Base-by-base conservation (phyloP, 1,284 basidiomycete genomes). In the Anthracocystis panici-leucophaei region DNA sequence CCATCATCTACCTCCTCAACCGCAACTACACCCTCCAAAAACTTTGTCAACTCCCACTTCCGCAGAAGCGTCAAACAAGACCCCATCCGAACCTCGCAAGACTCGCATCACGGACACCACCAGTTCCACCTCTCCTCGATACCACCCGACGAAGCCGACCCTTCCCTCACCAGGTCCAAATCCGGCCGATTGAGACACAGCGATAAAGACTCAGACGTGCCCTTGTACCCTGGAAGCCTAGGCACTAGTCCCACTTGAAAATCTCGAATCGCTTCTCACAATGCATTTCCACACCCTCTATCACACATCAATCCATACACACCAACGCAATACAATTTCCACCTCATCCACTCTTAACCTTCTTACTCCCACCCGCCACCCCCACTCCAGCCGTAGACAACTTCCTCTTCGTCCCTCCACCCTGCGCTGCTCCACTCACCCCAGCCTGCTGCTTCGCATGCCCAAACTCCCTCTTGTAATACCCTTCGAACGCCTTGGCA, bases 401-500 rank as follows among this genome's bases (percentile, higher is more conserved):
- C 40, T 63, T 67, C 33, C 65, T 57, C 50, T 68, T 68, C 3
- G 48, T 50, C 1, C 42, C 52, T n/a, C 44, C 18, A 6, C 35
- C 27, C 18, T 27, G 52, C 6, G 23, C 51, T 25, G 53, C 58
- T 16, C 38, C 44, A 38, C 58, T 64, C 5, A 65, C 45, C 3
- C 70, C 75, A 14, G 65, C 65, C 40, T 67, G 64, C 25, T 70
- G 72, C 49, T 68, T 68, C 0, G 79, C 65, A 40, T 69, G 68
- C 14, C 41, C 52, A 18, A 81, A 68, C 50, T 81, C 82, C 20
- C 76, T 54, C 27, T 78, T 69, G 62, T 85, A 88, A 23, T 80
- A 81, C 31, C 77, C 79, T 54, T 86, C 85, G 57, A 87, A 82
- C 29, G 78, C 78, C 33, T 80, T 77, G 0, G 85, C 87, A 2